Conservation (phyloP, 1,284 basidiomycete genomes). For the Sanguinoderma infundibulare region DNA sequence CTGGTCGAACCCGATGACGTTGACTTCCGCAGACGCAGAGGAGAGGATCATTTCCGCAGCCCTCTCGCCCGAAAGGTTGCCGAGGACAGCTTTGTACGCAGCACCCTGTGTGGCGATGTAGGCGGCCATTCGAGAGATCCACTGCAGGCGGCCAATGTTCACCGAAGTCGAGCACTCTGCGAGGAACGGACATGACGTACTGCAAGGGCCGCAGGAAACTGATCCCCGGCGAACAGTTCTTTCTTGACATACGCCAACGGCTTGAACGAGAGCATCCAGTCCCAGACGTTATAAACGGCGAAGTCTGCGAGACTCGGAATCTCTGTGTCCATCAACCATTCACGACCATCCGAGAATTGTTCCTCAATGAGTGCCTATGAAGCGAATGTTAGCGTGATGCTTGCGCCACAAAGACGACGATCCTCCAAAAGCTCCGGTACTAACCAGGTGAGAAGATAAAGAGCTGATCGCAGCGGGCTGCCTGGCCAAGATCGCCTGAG, state of each 20-base stretch:
- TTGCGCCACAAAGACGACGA: conserved; percentile 4
- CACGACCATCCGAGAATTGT: conserved; percentile 57
- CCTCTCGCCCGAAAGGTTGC: conserved; percentile 42
- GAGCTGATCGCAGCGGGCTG: conserved; percentile 39
- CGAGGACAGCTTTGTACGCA: conserved; percentile 28
- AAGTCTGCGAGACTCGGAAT: conserved; percentile 55
- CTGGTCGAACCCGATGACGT: conserved; percentile 49
- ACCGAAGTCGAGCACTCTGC: not conserved
- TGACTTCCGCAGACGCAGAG: conserved; percentile 42
- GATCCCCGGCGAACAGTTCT: conserved; percentile 43
- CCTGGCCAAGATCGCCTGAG: conserved; percentile 38
- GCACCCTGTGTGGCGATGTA: conserved; percentile 23
- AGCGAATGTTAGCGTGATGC: not conserved
- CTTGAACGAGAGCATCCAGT: conserved; percentile 47
- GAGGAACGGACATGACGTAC: conserved; percentile 35
- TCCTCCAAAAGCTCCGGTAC: conserved; percentile 11
- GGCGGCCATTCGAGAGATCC: conserved; percentile 46
- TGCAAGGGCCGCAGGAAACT: conserved; percentile 46
- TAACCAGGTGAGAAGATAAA: conserved; percentile 46
- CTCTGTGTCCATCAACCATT: conserved; percentile 62
- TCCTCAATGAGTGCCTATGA: conserved; percentile 52
- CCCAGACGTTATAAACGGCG: conserved; percentile 50
- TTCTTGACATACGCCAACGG: conserved; percentile 25
- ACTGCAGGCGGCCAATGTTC: conserved; percentile 40
- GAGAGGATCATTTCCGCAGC: conserved; percentile 49